These are phyloP conservation scores for Drechmeria coniospora DNA, from an alignment of 2,329 filamentous ascomycete genomes.

Conservation along the genomic window DNA sequence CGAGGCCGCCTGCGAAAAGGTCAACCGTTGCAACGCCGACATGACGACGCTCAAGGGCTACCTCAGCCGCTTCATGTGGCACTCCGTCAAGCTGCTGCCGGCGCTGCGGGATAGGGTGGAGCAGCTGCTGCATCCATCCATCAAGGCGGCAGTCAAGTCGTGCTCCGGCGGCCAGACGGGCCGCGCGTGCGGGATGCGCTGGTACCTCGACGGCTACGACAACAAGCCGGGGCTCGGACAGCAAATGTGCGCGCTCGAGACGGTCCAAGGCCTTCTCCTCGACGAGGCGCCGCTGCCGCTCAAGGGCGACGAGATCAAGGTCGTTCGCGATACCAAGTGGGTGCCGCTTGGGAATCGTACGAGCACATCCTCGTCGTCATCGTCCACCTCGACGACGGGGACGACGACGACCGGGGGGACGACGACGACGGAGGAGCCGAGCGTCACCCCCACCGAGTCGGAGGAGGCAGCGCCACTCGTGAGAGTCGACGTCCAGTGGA, in stretches of 20 bases:
- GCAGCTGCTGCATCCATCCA: conserved; percentile 32
- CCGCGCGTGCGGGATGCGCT: conserved; percentile 41
- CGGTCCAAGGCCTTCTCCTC: conserved; percentile 42
- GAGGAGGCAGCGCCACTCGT: background rate
- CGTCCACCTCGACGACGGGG: too few relatives aligned
- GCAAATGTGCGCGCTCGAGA: conserved; percentile 49
- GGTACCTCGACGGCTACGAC: conserved; percentile 44
- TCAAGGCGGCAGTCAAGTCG: conserved; percentile 36
- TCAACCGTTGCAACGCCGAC: conserved; percentile 41
- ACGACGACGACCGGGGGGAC: background rate
- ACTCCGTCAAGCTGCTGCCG: conserved; percentile 35
- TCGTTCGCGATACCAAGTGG: conserved; percentile 17
- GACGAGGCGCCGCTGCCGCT: conserved; percentile 27
- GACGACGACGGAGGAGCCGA: background rate
- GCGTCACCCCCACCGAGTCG: background rate
- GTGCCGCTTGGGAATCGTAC: conserved; percentile 1
- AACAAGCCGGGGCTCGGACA: conserved; percentile 40
- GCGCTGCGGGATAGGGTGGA: conserved; percentile 32
- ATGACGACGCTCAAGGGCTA: conserved; percentile 55
- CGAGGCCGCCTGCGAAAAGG: conserved; percentile 49
- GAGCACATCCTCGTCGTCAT: background rate
- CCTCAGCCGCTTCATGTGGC: conserved; percentile 47
- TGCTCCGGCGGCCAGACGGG: conserved; percentile 39
- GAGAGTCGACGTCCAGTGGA: too few relatives aligned
- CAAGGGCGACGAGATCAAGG: conserved; percentile 29